phyloP scores from a whole-genome alignment of 805 yeast species.

The Nakazawaea laoshanensis region DNA sequence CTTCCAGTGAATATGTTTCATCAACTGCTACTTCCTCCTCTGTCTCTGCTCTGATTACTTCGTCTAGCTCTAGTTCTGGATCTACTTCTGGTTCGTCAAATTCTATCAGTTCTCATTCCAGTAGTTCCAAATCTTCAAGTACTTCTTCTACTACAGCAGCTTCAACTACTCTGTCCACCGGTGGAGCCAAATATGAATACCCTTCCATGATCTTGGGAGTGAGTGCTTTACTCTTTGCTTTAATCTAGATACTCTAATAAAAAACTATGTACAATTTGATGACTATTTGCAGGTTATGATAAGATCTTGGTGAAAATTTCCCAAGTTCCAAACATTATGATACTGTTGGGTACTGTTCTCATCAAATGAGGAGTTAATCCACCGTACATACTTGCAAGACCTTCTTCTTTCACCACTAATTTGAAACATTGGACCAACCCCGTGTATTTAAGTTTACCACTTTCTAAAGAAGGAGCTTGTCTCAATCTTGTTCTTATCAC shows the following conservation, averaged over 20 bases:
- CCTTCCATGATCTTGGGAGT: background rate
- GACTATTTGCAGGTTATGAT: constrained; percentile 18
- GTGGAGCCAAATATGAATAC: too few relatives aligned
- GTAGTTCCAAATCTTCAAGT: background rate
- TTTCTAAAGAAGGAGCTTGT: constrained; percentile 75
- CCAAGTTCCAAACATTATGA: constrained; percentile 99
- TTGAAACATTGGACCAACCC: constrained; percentile 85
- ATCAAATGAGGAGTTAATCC: constrained; percentile 95
- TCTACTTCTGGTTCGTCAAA: background rate
- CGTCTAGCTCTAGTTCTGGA: background rate
- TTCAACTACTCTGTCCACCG: too few relatives aligned
- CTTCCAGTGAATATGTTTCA: background rate
- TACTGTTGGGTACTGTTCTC: constrained; percentile 95
- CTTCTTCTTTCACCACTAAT: constrained; percentile 85
- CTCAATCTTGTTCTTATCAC: constrained; percentile 92
- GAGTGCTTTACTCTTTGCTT: background rate
- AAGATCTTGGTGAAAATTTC: constrained; percentile 66
- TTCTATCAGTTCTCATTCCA: background rate
- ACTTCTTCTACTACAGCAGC: background rate
- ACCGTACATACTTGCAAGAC: constrained; percentile 88
- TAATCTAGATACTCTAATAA: background rate
- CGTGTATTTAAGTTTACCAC: constrained; percentile 79
- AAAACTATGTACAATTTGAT: background rate
- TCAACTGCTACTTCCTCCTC: background rate
- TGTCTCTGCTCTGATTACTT: background rate